Base-by-base conservation (phyloP, 2,329 filamentous ascomycete species). In the Plectosphaerella cucumerina region DNA sequence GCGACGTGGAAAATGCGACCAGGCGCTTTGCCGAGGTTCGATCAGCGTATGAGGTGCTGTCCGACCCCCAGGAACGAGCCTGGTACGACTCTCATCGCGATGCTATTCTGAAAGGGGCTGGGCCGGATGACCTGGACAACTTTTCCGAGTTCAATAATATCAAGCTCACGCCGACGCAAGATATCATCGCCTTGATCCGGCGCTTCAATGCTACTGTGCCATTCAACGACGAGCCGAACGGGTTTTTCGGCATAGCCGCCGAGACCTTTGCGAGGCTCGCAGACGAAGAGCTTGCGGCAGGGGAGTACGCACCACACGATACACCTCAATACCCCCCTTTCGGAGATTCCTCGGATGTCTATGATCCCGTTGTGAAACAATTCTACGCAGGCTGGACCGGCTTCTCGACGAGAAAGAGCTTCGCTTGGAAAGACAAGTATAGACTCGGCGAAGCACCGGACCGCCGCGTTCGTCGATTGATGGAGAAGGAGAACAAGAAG, bases 31-130 rank as follows among this genome's bases (percentile, higher is more conserved):
- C 94, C 47, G 91, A 97, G 64, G 80, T 97, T 23, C 93, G 97
- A 67, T 81, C 91, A 34, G 94, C 94, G 44, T 96, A 99, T 66
- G 90, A 97, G 67, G 84, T 99, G n/a, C 81, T 99, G 1, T 96
- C 92, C 2, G 94, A 99, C 66, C 85, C 91, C 11, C 93, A 99
- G 66, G 94, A 99, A 68, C 84, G 94, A 59, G 87, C 92, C 31
- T 99, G 94, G 94, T 99, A 99, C 72, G 93, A 99, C 70, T 91
- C 91, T 3, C 94, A 99, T 65, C 86, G 90, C 54, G 86, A 91
- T 59, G 85, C 88, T 47, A 95, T 97, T 55, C 73, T 97, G 55
- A 80, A 81, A 26, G 87, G 86, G 37, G 77, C 81, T 51, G 81
- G 84, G 49, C 58, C 65, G 31, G 67, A 68, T 23, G 70, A 68